Conservation (phyloP, 1,284 basidiomycete species). For the Boletus semigastroideus region DNA sequence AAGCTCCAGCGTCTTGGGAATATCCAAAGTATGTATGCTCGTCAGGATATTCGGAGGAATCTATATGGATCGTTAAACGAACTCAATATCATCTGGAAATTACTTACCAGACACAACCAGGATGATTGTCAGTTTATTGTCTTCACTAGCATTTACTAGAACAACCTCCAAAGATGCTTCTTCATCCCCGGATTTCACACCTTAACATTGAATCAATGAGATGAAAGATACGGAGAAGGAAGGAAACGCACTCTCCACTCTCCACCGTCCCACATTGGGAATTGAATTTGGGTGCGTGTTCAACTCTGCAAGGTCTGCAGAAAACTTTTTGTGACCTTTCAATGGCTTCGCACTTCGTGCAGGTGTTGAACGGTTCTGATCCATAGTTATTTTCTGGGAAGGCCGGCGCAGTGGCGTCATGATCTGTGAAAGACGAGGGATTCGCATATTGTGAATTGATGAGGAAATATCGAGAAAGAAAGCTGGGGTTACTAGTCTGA, state of each 20-base stretch:
- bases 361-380: neutral
- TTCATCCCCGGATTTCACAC: conserved; percentile 53
- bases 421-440: too few species aligned
- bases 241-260: conserved; percentile 40
- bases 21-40: conserved; percentile 56
- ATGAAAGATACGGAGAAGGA: neutral
- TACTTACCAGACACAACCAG: conserved; percentile 53
- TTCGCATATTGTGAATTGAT: too few species aligned
- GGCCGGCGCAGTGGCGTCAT: too few species aligned
- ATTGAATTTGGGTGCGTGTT: conserved; percentile 36
- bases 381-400: too few species aligned
- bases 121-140: conserved; percentile 40
- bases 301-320: conserved; percentile 50
- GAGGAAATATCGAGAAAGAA: too few species aligned
- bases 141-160: conserved; percentile 36
- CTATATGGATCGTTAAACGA: conserved; percentile 30
- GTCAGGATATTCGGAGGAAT: conserved; percentile 62
- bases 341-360: conserved; percentile 25
- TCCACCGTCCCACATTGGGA: conserved; percentile 38
- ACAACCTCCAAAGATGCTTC: conserved; percentile 55
- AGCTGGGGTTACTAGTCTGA: too few species aligned
- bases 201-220: neutral
- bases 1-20: conserved; percentile 39
- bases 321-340: conserved; percentile 54
- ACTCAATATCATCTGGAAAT: neutral